phyloP scores from a whole-genome alignment of 306 rosid species.

The Prunus armeniaca region DNA sequence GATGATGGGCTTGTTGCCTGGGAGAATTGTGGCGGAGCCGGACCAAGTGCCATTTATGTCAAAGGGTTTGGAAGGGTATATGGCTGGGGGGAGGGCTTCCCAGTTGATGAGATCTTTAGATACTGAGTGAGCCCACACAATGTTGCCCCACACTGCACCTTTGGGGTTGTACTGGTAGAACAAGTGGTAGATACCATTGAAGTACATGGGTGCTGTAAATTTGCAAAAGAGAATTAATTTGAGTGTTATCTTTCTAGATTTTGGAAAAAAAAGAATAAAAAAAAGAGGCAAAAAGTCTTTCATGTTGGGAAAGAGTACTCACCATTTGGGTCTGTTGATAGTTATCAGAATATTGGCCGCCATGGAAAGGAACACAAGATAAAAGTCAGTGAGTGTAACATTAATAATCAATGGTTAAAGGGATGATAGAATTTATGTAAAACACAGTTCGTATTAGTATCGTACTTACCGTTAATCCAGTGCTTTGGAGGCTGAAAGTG shows the following conservation, averaged over 20 bases:
- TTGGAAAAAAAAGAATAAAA: too few species aligned
- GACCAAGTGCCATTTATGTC: slow-evolving; percentile 31
- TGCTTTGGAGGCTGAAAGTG: slow-evolving; percentile 77
- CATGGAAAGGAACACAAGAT: background rate
- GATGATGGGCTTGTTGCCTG: slow-evolving; percentile 11
- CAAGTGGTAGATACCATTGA: slow-evolving; percentile 23
- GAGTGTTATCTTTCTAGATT: too few species aligned
- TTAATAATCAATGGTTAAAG: too few species aligned
- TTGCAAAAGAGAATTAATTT: background rate
- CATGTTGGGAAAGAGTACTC: background rate
- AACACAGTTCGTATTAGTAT: too few species aligned
- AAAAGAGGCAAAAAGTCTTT: too few species aligned
- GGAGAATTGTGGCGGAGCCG: slow-evolving; percentile 25
- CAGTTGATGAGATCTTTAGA: slow-evolving; percentile 24
- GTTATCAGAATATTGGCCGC: too few species aligned
- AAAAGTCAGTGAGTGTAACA: background rate
- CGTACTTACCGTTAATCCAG: slow-evolving; percentile 71
- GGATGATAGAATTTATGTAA: background rate
- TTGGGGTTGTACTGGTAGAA: slow-evolving; percentile 33
- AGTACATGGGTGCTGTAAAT: slow-evolving; percentile 23
- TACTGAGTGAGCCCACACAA: slow-evolving; percentile 24
- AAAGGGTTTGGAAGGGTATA: slow-evolving; percentile 10
- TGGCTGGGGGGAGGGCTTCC: slow-evolving; percentile 12
- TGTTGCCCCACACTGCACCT: slow-evolving; percentile 22
- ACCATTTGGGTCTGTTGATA: slow-evolving; percentile 18